Evolutionary conservation across 2,329 filamentous ascomycete species (phyloP).

Genomic region (Aspergillus caelatus): DNA sequence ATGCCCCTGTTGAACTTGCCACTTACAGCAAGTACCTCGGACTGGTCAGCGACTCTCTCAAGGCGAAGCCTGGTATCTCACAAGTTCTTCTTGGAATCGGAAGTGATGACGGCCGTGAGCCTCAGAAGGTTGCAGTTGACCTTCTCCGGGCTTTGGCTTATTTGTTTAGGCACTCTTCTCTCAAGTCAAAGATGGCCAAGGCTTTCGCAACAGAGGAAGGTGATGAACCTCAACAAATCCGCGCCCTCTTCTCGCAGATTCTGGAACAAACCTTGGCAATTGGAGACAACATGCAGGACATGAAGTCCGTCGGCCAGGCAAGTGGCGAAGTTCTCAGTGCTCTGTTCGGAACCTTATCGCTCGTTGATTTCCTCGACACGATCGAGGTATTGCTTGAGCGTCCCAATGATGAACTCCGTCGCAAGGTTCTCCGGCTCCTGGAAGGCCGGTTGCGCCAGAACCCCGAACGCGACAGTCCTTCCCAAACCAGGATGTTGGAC

Average conservation of each 20-base stretch:
- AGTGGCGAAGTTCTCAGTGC: constrained; percentile 73
- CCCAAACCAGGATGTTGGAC: constrained; percentile 71
- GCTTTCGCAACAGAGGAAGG: constrained; percentile 38
- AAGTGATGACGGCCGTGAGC: constrained; percentile 51
- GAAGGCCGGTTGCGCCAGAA: constrained; percentile 77
- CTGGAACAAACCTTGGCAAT: constrained; percentile 68
- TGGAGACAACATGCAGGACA: constrained; percentile 55
- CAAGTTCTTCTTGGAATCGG: constrained; percentile 68
- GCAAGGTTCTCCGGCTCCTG: constrained; percentile 78
- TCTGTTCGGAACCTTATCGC: constrained; percentile 81
- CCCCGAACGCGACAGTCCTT: constrained; percentile 67
- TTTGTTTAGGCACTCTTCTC: constrained; percentile 44
- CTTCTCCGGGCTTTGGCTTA: constrained; percentile 46
- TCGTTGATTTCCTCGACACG: constrained; percentile 84
- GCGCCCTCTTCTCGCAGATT: constrained; percentile 69
- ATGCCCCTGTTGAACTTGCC: constrained; percentile 71
- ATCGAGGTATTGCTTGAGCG: constrained; percentile 79
- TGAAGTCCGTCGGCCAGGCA: constrained; percentile 42
- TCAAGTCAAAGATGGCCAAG: constrained; percentile 43
- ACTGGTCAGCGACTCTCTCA: constrained; percentile 74
- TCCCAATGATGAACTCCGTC: constrained; percentile 72
- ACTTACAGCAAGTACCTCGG: constrained; percentile 77
- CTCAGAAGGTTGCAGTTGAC: constrained; percentile 44
- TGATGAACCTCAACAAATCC: constrained; percentile 67
- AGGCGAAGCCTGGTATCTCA: constrained; percentile 73